phyloP scores from a whole-genome alignment of 164 flowering plant species.

The Vitis amurensis region DNA sequence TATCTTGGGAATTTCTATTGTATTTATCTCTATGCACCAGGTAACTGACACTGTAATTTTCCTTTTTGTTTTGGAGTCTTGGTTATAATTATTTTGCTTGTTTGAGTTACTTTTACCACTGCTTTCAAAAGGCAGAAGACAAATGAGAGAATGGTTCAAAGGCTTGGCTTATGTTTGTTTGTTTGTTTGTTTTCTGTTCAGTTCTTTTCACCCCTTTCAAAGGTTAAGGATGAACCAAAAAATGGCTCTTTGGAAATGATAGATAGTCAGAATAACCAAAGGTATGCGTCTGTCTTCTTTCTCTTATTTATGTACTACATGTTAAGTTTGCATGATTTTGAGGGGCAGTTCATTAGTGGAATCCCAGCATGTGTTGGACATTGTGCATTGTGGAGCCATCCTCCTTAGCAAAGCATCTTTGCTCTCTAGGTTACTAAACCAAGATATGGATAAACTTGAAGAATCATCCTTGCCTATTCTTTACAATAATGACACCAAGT shows the following conservation, averaged over 20 bases:
- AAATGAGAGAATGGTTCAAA: too few species aligned
- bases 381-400: too few species aligned
- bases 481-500: too few species aligned
- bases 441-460: too few species aligned
- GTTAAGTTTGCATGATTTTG: too few species aligned
- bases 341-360: too few species aligned
- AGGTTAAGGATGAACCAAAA: constrained; percentile 74
- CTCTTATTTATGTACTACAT: neutral
- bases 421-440: too few species aligned
- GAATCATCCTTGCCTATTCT: too few species aligned
- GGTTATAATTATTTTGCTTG: neutral
- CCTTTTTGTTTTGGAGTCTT: neutral
- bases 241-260: constrained; percentile 52
- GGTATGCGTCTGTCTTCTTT: constrained; percentile 32
- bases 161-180: neutral
- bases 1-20: constrained; percentile 90
- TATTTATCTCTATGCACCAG: constrained; percentile 99
- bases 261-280: constrained; percentile 49
- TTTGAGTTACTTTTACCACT: neutral
- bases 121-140: too few species aligned
- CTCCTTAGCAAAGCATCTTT: too few species aligned
- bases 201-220: constrained; percentile 93
- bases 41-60: constrained; percentile 27
- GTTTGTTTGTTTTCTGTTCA: constrained; percentile 24
- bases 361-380: too few species aligned